Conservation (phyloP, 495 filamentous ascomycete species). For the Immersiella caudata region DNA sequence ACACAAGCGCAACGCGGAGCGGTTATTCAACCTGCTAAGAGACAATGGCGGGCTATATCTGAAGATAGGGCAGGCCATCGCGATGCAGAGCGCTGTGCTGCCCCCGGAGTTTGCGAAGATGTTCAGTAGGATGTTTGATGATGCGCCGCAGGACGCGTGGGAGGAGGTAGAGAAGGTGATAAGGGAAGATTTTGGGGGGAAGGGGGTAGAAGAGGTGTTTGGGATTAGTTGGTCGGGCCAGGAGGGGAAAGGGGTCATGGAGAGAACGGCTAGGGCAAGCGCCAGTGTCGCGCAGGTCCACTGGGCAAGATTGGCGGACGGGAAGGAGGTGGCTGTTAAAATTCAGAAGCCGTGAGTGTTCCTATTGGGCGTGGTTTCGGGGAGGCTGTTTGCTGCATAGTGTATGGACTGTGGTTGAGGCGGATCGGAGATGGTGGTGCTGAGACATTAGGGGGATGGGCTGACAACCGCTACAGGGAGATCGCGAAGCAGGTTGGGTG, state of each 20-base stretch:
- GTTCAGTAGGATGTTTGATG: conserved; percentile 96
- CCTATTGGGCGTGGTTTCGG: too few relatives aligned
- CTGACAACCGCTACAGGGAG: conserved; percentile 47
- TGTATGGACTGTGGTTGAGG: too few relatives aligned
- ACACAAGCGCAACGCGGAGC: conserved; percentile 80
- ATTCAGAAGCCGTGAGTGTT: conserved; percentile 73
- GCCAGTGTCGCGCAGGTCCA: conserved; percentile 97
- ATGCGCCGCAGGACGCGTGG: conserved; percentile 95
- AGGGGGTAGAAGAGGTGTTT: conserved; percentile 82
- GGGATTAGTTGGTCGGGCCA: conserved; percentile 77
- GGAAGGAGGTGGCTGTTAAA: conserved; percentile 90
- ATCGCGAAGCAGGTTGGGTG: conserved; percentile 85
- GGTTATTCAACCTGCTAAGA: conserved; percentile 75
- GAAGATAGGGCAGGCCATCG: conserved; percentile 97
- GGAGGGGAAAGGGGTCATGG: conserved; percentile 74
- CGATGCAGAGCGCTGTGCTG: conserved; percentile 93
- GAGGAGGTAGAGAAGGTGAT: conserved; percentile 85
- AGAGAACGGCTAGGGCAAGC: conserved; percentile 80
- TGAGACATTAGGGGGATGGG: too few relatives aligned
- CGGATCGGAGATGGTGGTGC: too few relatives aligned
- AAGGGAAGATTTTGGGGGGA: conserved; percentile 81
- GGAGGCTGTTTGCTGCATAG: too few relatives aligned
- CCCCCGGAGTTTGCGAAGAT: conserved; percentile 93
- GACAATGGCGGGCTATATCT: conserved; percentile 91
- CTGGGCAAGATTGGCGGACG: conserved; percentile 83